Evolutionary conservation across 202 grass and related monocot genomes (phyloP), one percentile per base, ranked within the genome.

Genomic region (Carex sylvatica): DNA sequence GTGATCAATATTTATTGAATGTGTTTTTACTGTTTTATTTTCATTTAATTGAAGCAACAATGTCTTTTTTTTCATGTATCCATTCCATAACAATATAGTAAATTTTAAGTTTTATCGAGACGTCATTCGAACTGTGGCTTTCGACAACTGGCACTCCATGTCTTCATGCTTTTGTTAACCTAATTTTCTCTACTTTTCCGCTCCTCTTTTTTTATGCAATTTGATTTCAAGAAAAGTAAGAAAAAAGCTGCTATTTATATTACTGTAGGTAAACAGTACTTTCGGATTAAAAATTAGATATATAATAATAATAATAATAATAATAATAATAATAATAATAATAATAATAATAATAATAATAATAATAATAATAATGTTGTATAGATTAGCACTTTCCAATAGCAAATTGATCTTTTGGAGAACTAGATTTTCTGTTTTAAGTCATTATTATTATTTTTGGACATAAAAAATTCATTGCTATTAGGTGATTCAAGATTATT

Each of bases 1-100:
- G 36, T 40, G n/a, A 44, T 70, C 18, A 11, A 22, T 3, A 11
- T 42, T 42, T 26, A 66, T 35, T 66, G 64, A 30, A 58, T 70
- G 68, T 9, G 65, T 23, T 33, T 20, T 18, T 82, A 81, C 56
- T 55, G 83, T 92, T 14, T 35, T 6, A 8, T 6, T 84, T 88
- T 36, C 71, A 81, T 78, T 35, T 88, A 36, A 68, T 40, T n/a
- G 24, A 40, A 10, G 33, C 16, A 68, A 40, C 18, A 61, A 19
- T 68, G 0, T 2, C 5, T 68, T 68, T 0, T 68, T n/a, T 40
- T 67, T 0, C 5, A 68, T 40, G n/a, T 40, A 38, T 7, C 6
- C 4, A 2, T 68, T 40, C 19, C n/a, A n/a, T 6, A 31, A 0
- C 3, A 65, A 31, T 1, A 31, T 11, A 31, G 26, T 65, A 31